Evolutionary conservation across 1,284 basidiomycete species (phyloP).

Genomic region (Apiotrichum sp.): DNA sequence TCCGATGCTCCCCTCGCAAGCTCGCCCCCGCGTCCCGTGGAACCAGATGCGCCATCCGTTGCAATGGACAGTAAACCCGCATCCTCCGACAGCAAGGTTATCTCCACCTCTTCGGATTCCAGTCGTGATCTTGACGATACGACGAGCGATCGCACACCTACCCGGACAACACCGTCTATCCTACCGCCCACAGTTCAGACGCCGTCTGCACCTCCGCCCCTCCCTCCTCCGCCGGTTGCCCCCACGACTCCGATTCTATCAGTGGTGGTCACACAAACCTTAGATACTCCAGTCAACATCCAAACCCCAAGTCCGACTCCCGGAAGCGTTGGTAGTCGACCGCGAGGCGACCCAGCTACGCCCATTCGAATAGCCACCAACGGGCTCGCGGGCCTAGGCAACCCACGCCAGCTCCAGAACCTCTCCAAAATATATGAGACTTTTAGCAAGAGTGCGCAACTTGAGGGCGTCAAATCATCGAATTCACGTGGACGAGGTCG

Average conservation of each 20-base stretch:
- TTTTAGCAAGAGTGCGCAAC: slow-evolving; percentile 14
- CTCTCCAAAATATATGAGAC: slow-evolving; percentile 27
- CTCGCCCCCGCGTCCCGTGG: too few species aligned
- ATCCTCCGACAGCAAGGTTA: too few species aligned
- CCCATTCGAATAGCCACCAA: slow-evolving; percentile 27
- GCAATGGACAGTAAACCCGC: too few species aligned
- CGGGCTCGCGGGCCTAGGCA: slow-evolving; percentile 5
- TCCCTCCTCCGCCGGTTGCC: not conserved
- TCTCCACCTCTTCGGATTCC: too few species aligned
- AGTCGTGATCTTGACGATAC: too few species aligned
- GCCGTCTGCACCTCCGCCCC: slow-evolving; percentile 1
- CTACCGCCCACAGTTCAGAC: slow-evolving; percentile 8
- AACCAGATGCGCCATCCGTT: too few species aligned
- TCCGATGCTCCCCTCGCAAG: too few species aligned
- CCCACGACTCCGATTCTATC: not conserved
- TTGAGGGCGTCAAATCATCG: not conserved
- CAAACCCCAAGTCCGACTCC: slow-evolving; percentile 8
- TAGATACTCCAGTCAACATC: slow-evolving; percentile 8
- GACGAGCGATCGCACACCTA: too few species aligned
- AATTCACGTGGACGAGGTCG: not conserved
- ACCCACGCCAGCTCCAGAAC: slow-evolving; percentile 24
- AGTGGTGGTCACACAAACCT: not conserved
- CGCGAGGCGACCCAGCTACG: slow-evolving; percentile 25
- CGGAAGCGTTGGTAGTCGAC: slow-evolving; percentile 16
- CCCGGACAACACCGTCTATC: not conserved